Evolutionary conservation across 179 eudicot genomes (phyloP).

Genomic region (Silene coronaria): DNA sequence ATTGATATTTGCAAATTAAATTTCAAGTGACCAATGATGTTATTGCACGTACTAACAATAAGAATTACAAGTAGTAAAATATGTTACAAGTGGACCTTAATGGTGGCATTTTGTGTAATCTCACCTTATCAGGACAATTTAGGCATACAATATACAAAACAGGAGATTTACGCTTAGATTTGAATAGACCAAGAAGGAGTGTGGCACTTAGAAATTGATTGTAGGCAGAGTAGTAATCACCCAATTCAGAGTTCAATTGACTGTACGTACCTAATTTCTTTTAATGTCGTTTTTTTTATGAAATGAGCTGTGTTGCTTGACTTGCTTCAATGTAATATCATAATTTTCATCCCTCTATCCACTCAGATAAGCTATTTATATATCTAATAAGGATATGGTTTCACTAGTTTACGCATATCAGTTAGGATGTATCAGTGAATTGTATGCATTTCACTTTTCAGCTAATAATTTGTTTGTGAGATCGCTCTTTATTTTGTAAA

Average conservation of each 20-base stretch:
- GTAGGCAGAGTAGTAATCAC: not conserved
- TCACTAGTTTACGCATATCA: not conserved
- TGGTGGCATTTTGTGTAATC: not conserved
- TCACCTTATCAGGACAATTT: not conserved
- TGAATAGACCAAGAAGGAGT: not conserved
- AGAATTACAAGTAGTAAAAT: too few species aligned
- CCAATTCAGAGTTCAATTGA: not conserved
- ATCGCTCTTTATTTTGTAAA: too few species aligned
- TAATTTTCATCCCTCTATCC: not conserved
- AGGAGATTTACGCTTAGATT: too few species aligned
- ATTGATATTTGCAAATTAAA: not conserved
- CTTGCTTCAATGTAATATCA: not conserved
- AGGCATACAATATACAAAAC: not conserved
- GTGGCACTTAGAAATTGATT: not conserved
- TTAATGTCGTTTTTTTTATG: constrained; percentile 3
- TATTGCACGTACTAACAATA: too few species aligned
- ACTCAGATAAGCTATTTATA: not conserved
- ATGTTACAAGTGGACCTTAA: not conserved
- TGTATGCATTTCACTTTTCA: not conserved
- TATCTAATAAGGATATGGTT: not conserved
- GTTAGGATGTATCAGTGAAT: not conserved
- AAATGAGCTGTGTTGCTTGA: not conserved
- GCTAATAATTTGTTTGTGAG: not conserved
- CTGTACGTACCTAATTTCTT: not conserved
- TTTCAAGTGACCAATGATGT: too few species aligned